Conservation (phyloP, 495 filamentous ascomycete species). For the Viridothelium virens region DNA sequence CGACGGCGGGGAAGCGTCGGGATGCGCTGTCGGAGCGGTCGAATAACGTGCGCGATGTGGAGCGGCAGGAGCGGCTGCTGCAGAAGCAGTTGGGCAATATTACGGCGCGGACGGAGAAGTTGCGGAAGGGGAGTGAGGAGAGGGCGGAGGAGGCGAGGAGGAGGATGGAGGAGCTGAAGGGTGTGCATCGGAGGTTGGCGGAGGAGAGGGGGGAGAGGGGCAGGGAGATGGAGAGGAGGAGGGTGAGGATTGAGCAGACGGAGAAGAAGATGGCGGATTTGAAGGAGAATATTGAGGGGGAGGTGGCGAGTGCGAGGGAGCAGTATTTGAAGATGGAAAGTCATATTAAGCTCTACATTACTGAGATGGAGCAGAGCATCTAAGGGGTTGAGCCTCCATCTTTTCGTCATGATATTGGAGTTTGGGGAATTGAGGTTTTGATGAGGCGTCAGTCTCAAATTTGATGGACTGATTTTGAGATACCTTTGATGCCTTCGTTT, state of each 20-base stretch:
- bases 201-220: constrained; percentile 80
- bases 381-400: constrained; percentile 33
- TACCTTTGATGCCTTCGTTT: background rate
- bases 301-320: constrained; percentile 77
- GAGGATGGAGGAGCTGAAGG: constrained; percentile 83
- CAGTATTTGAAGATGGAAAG: constrained; percentile 95
- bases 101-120: constrained; percentile 73
- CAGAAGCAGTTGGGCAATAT: constrained; percentile 76
- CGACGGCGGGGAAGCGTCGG: constrained; percentile 66
- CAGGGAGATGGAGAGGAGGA: constrained; percentile 80
- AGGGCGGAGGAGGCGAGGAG: constrained; percentile 72
- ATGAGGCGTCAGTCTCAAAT: background rate
- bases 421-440: background rate
- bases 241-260: constrained; percentile 89
- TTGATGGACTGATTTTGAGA: background rate
- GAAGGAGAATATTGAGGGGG: constrained; percentile 92
- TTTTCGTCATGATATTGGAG: background rate
- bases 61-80: constrained; percentile 74
- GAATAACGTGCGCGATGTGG: constrained; percentile 83
- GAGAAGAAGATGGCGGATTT: constrained; percentile 99
- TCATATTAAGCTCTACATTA: constrained; percentile 95
- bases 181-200: constrained; percentile 68
- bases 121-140: constrained; percentile 67
- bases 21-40: constrained; percentile 81
- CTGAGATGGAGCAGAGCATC: constrained; percentile 92